Base-by-base conservation (phyloP, 2,329 filamentous ascomycete species). In the Remersonia thermophila region DNA sequence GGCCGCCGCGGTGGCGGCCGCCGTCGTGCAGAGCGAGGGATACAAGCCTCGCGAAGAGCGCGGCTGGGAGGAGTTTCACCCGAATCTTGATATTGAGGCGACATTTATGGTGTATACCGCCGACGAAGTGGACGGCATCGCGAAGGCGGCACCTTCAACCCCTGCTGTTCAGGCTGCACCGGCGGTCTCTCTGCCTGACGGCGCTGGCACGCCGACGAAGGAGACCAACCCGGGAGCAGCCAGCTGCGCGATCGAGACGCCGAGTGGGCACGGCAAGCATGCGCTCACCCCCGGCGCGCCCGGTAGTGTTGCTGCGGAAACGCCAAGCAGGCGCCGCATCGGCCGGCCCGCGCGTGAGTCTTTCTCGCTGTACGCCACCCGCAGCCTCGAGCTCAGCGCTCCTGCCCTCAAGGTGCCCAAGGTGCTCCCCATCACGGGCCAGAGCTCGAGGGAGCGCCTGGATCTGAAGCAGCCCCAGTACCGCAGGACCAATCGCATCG, bases 31-130 rank as follows among this genome's bases (percentile, higher is more conserved):
- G 54, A 87, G 78, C 51, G 91, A 96, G 63, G 87, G 89, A 34
- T 96, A 96, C 61, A 98, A 98, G 57, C 91, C 91, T 23, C 73
- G 91, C 52, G 91, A 98, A 61, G 91, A 98, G 63, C 78, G 89
- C 44, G 84, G 85, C 35, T 98, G 89, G 86, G 87, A 95, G 53
- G 91, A 98, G 56, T 96, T 96, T 46, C 91, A 98, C 58, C 86
- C 85, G 0, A 84, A 95, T 51, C 73, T 98, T 35, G 87, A 96
- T 61, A 86, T 95, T 33, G 85, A 94, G 38, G 71, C 71, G 10
- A 74, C 73, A 3, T 80, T 95, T 45, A 75, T 80, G 47, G 67
- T 94, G 3, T 87, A 87, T 53, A 76, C 72, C 33, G 78, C 86
- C 2, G 79, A 91, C 44, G 83, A 93, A 46, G 80, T 96, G 6